A percentile compares a stretch with the other conserved stretches of the same genome.
These are phyloP conservation scores for Poa pratensis DNA, from an alignment of 176 grass and related monocot genomes.

Conservation along the genomic window DNA sequence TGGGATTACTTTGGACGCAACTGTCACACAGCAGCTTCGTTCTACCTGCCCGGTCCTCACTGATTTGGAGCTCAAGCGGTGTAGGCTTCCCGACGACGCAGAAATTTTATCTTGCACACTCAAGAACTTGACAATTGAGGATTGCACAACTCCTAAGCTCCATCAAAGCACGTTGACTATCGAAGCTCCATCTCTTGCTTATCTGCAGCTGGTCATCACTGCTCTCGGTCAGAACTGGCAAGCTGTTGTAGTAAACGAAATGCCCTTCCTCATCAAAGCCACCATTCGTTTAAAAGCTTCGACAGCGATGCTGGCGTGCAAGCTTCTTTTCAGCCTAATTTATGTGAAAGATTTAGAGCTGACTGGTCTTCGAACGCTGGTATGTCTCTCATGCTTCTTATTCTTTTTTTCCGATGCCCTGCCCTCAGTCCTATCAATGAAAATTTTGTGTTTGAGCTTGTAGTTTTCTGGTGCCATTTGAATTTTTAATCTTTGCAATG, in stretches of 20 bases:
- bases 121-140: conserved; percentile 16
- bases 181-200: conserved; percentile 11
- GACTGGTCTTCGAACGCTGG: too few species aligned
- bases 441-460: background rate
- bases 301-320: background rate
- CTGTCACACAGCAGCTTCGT: background rate
- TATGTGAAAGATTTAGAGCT: background rate
- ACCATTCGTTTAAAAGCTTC: background rate
- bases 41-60: conserved; percentile 26
- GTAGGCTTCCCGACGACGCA: background rate
- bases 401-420: too few species aligned
- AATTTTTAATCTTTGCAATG: background rate
- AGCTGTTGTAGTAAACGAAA: background rate
- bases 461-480: background rate
- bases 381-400: too few species aligned
- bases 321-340: background rate
- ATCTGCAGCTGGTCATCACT: background rate
- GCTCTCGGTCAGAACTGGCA: background rate
- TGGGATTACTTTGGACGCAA: background rate
- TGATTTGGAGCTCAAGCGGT: conserved; percentile 20
- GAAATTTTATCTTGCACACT: conserved; percentile 17
- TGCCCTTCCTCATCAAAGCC: background rate
- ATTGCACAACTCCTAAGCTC: background rate
- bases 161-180: background rate
- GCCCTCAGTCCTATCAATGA: background rate